Evolutionary conservation across 495 filamentous ascomycete species (phyloP).

Genomic region (Penicillium silybi): DNA sequence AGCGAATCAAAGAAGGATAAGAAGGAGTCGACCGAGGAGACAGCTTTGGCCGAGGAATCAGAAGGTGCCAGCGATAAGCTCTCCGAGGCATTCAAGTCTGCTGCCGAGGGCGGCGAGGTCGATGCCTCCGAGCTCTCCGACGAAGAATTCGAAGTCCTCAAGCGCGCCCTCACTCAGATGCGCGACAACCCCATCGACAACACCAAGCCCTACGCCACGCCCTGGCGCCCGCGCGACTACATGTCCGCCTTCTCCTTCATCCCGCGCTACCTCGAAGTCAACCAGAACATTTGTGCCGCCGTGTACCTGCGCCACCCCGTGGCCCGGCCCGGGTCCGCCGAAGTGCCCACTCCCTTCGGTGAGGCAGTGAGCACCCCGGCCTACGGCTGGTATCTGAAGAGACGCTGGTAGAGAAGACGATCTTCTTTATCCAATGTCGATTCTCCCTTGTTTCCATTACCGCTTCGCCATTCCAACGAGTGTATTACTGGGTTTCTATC

Average conservation of each 20-base stretch:
- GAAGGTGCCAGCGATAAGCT: conserved; percentile 32
- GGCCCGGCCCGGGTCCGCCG: conserved; percentile 77
- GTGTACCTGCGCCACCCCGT: conserved; percentile 96
- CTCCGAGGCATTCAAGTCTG: conserved; percentile 41
- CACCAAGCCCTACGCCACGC: conserved; percentile 81
- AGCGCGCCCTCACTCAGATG: conserved; percentile 49
- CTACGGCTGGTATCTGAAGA: conserved; percentile 89
- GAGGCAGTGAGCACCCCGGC: conserved; percentile 63
- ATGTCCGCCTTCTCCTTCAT: conserved; percentile 94
- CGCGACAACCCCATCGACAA: conserved; percentile 71
- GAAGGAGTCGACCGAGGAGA: conserved; percentile 7
- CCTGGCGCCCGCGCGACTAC: conserved; percentile 83
- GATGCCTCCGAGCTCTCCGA: conserved; percentile 38
- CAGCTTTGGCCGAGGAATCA: conserved; percentile 9
- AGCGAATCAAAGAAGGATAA: conserved; percentile 22
- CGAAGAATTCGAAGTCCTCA: conserved; percentile 40
- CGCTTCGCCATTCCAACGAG: conserved; percentile 10
- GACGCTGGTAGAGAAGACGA: conserved; percentile 54
- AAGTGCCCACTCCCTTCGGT: conserved; percentile 85
- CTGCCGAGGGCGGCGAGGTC: conserved; percentile 35
- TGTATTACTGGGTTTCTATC: conserved; percentile 42
- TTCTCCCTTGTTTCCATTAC: conserved; percentile 17
- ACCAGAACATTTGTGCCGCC: conserved; percentile 90
- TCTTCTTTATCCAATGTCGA: background rate
- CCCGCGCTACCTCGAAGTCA: conserved; percentile 92